These are phyloP conservation scores for Infundibulicybe gibba DNA, from an alignment of 768 basidiomycete genomes.

Conservation along the genomic window DNA sequence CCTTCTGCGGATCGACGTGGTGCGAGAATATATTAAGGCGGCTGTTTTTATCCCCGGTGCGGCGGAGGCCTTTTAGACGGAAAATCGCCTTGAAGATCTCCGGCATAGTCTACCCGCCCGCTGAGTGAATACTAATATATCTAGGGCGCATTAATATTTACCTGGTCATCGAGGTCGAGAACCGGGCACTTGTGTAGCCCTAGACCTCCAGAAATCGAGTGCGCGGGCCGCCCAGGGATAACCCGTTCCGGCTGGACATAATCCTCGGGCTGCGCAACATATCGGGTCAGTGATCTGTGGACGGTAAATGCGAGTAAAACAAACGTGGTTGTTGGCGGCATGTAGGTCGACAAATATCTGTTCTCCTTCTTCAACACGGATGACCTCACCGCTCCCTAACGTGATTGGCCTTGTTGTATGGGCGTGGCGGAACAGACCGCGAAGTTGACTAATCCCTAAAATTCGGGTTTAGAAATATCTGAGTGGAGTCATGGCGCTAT, in stretches of 20 bases:
- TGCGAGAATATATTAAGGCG: neutral
- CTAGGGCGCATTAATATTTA: neutral
- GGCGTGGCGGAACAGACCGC: slow-evolving; percentile 13
- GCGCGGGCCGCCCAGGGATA: slow-evolving; percentile 6
- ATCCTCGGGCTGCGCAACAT: slow-evolving; percentile 6
- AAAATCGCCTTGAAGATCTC: slow-evolving; percentile 18
- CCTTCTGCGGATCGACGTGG: too few relatives aligned
- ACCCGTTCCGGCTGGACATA: slow-evolving; percentile 8
- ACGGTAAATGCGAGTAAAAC: neutral
- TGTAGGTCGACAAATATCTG: slow-evolving; percentile 11
- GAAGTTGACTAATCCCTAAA: slow-evolving; percentile 11
- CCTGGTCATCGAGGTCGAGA: slow-evolving; percentile 16
- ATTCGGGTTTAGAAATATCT: neutral
- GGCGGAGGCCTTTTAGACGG: slow-evolving; percentile 8
- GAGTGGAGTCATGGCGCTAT: neutral
- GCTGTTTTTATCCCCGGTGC: slow-evolving; percentile 6
- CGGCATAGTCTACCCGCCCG: slow-evolving; percentile 14
- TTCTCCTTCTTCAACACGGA: slow-evolving; percentile 11
- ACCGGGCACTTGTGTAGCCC: slow-evolving; percentile 21
- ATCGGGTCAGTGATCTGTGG: neutral
- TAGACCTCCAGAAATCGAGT: slow-evolving; percentile 14
- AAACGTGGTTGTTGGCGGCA: slow-evolving; percentile 11
- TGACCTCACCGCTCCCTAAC: neutral
- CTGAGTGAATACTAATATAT: too few relatives aligned
- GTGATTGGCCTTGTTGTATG: too few relatives aligned